Evolutionary conservation across 352 stramenopile species (phyloP).

Genomic region (Pythium guiyangense): DNA sequence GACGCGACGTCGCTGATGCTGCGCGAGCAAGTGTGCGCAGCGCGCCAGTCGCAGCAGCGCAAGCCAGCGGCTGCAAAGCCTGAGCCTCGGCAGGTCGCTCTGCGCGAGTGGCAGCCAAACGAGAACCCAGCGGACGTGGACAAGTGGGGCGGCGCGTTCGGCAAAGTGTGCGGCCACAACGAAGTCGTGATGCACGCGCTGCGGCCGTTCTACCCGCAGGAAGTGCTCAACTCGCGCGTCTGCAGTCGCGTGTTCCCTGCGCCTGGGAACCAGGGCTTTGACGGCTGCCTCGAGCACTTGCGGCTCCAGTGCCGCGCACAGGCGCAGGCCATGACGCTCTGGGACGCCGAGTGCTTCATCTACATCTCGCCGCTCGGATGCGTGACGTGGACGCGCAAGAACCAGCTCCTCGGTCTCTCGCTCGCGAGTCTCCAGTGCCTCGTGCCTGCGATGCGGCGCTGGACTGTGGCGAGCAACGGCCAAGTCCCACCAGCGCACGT

Average conservation of each 20-base stretch:
- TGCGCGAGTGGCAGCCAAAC: conserved; percentile 69
- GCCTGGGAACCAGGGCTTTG: conserved; percentile 85
- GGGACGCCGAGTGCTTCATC: conserved; percentile 80
- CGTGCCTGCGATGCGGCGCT: conserved; percentile 36
- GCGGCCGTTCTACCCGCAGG: conserved; percentile 81
- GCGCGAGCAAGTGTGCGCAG: conserved; percentile 30
- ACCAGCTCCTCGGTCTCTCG: conserved; percentile 52
- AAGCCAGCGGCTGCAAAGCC: background rate
- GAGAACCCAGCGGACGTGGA: conserved; percentile 56
- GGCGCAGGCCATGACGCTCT: conserved; percentile 64
- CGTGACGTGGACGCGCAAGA: conserved; percentile 62
- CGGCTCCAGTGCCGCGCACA: conserved; percentile 48
- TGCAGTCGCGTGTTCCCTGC: conserved; percentile 75
- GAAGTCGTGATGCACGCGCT: conserved; percentile 86
- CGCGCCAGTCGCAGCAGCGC: background rate
- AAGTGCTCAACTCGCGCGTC: conserved; percentile 86
- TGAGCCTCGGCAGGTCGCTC: conserved; percentile 7
- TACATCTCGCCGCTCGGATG: conserved; percentile 44
- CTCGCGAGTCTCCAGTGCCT: conserved; percentile 59
- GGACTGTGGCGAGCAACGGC: conserved; percentile 39
- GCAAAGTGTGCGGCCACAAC: conserved; percentile 88
- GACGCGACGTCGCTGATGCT: conserved; percentile 60
- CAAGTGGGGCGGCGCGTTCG: conserved; percentile 78
- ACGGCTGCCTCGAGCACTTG: conserved; percentile 87
- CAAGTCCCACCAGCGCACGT: conserved; percentile 27